Evolutionary conservation across 192 early-diverging fungal genomes (phyloP), one percentile per base, ranked within the genome.

Genomic region (Dimargaris cristalligena): DNA sequence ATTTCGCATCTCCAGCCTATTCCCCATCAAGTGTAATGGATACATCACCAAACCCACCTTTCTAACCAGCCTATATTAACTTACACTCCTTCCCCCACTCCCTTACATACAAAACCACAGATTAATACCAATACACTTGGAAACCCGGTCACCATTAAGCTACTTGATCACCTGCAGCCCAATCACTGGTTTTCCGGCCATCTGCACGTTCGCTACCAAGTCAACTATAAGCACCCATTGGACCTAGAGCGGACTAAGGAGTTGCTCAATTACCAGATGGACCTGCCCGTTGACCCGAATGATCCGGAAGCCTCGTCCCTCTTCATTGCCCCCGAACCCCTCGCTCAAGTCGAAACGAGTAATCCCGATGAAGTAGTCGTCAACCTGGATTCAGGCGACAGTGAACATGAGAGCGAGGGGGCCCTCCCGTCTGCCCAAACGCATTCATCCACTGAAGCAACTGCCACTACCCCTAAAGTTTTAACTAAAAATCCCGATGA

Each of bases 181-280:
- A 67, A 70, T 6, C 88, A 82, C 71, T 99, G 97, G 97, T 94
- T 96, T 62, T 70, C 89, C 6, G 94, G 94, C 2, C 97, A 99
- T 68, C 65, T 97, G 60, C 97, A 99, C 66, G 89, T 94, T 25
- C 80, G 87, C 30, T 98, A 83, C 66, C 71, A 83, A 29, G 93
- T 94, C 0, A 28, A 81, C 0, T 77, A 88, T 20, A 22, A 67
- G 26, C 79, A 69, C 74, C 62, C 68, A 63, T 33, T 56, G n/a
- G n/a, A n/a, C 63, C 46, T 28, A 58, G 30, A 26, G 67, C 47
- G 52, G 63, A 65, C 52, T 48, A 44, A 30, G 41, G 38, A 28
- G 64, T 60, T 62, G 41, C 34, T 9, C 23, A 63, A 35, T 59
- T 70, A n/a, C 66, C 74, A 60, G 20, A 38, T 48, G 52, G 69